Conservation (phyloP, 352 stramenopile genomes). For the Halophytophthora batemanensis region DNA sequence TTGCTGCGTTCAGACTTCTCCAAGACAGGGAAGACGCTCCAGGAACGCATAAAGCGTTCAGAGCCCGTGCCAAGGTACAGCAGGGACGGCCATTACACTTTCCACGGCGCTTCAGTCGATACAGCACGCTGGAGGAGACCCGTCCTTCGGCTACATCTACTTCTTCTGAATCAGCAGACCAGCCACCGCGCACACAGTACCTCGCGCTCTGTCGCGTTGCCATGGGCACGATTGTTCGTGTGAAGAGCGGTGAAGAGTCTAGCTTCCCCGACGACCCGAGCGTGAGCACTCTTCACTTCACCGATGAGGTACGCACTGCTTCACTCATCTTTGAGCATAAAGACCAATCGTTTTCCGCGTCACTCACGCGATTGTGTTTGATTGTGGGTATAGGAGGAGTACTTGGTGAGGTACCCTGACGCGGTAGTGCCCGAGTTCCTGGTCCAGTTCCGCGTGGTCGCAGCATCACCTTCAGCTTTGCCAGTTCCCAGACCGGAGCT, state of each 20-base stretch:
- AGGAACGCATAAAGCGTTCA: conserved; percentile 17
- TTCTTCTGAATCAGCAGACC: neutral
- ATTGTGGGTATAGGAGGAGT: conserved; percentile 46
- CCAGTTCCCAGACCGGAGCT: conserved; percentile 1
- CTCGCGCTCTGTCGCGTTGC: conserved; percentile 69
- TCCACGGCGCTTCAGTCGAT: conserved; percentile 63
- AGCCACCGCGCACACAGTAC: conserved; percentile 26
- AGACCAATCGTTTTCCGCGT: neutral
- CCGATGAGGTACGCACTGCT: conserved; percentile 27
- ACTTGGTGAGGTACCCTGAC: conserved; percentile 54
- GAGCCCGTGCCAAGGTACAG: conserved; percentile 18
- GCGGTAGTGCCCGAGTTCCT: conserved; percentile 76
- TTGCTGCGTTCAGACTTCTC: conserved; percentile 6
- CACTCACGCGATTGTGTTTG: neutral
- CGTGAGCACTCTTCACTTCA: conserved; percentile 39
- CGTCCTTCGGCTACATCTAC: neutral
- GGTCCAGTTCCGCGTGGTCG: conserved; percentile 35
- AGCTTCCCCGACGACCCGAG: conserved; percentile 29
- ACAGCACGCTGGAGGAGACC: conserved; percentile 60
- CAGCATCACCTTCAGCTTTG: neutral
- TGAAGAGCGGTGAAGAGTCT: conserved; percentile 7
- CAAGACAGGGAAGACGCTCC: conserved; percentile 16
- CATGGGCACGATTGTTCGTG: conserved; percentile 45
- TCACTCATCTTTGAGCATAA: too few relatives aligned
- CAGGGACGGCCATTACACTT: conserved; percentile 30